Percentiles rank a stretch among this genome's conserved stretches.
These are phyloP conservation scores for Solanum chilense DNA, from an alignment of 257 asterid genomes.

Conservation along the genomic window DNA sequence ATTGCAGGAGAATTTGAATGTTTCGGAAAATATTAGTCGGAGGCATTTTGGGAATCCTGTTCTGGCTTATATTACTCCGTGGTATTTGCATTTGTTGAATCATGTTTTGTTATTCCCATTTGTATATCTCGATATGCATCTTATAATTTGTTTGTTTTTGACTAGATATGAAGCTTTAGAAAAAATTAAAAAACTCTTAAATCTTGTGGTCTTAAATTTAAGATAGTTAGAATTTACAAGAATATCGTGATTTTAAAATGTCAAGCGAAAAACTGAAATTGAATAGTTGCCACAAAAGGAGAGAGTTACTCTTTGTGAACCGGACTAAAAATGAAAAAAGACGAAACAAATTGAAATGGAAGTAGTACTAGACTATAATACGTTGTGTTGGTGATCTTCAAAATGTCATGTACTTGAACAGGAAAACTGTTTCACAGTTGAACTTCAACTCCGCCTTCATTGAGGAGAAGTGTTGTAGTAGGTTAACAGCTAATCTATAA, in stretches of 20 bases:
- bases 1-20: constrained; percentile 67
- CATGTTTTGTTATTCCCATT: not conserved
- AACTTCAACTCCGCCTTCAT: not conserved
- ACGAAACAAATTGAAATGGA: not conserved
- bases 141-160: not conserved
- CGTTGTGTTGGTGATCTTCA: not conserved
- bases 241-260: not conserved
- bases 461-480: not conserved
- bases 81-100: constrained; percentile 32
- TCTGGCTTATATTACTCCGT: constrained; percentile 85
- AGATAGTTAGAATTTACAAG: too few species aligned
- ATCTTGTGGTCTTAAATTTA: too few species aligned
- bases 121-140: not conserved
- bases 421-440: not conserved
- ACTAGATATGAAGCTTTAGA: not conserved
- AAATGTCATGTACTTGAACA: not conserved
- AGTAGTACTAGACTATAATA: not conserved
- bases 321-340: not conserved
- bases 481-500: not conserved
- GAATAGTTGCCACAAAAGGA: not conserved
- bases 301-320: not conserved
- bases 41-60: constrained; percentile 73
- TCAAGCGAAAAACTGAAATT: too few species aligned
- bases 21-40: constrained; percentile 38
- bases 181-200: too few species aligned